Conservation (phyloP, 495 filamentous ascomycete genomes). For the Amniculicola lignicola region DNA sequence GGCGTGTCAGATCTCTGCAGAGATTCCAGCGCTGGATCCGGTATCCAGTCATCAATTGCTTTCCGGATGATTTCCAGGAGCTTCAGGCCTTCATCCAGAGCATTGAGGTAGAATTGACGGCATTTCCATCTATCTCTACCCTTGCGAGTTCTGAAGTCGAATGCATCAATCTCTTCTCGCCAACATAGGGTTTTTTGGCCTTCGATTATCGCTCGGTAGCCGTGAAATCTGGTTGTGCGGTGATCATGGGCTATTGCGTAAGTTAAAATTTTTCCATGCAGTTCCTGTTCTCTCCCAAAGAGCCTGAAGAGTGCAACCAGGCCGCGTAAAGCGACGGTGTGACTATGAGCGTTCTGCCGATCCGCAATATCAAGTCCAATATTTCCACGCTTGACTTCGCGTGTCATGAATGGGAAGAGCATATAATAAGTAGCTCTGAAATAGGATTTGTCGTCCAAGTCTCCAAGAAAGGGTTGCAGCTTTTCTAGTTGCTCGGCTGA, state of each 20-base stretch:
- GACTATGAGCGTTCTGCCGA: slow-evolving; percentile 30
- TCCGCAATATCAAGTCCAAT: slow-evolving; percentile 30
- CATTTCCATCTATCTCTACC: slow-evolving; percentile 29
- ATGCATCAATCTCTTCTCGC: slow-evolving; percentile 22
- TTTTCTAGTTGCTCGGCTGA: slow-evolving; percentile 14
- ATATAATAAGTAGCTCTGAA: slow-evolving; percentile 26
- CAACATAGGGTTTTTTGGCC: slow-evolving; percentile 23
- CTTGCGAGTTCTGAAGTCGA: slow-evolving; percentile 6
- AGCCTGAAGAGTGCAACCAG: slow-evolving; percentile 6
- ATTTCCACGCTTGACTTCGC: slow-evolving; percentile 28
- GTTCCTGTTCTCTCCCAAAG: slow-evolving; percentile 14
- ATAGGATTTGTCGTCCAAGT: slow-evolving; percentile 5
- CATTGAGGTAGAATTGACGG: slow-evolving; percentile 29
- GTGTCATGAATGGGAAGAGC: slow-evolving; percentile 30
- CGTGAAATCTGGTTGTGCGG: slow-evolving; percentile 18
- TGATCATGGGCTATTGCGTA: slow-evolving; percentile 24
- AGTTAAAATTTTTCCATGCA: slow-evolving; percentile 16
- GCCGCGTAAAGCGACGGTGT: slow-evolving; percentile 9
- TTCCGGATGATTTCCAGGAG: slow-evolving; percentile 25
- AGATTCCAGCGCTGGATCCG: no score
- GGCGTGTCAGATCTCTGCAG: no score
- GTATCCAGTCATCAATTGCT: neutral
- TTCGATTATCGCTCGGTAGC: slow-evolving; percentile 34
- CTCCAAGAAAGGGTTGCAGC: slow-evolving; percentile 13
- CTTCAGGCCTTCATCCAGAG: slow-evolving; percentile 21